Evolutionary conservation across 2,329 filamentous ascomycete species (phyloP).

Genomic region (Juglanconis sp.): DNA sequence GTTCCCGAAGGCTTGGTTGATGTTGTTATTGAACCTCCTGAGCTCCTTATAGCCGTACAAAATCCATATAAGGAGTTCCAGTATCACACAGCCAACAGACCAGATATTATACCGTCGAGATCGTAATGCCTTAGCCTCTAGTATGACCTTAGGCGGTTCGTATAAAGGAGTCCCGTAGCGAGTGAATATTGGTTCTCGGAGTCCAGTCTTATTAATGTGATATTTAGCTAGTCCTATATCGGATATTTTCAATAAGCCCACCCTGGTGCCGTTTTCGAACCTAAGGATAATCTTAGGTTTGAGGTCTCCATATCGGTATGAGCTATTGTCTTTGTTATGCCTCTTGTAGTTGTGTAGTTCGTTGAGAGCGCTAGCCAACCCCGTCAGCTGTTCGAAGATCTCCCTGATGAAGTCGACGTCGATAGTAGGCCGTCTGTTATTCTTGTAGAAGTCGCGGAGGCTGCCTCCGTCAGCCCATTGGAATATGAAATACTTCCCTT

Average conservation of each 20-base stretch:
- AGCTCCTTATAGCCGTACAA: conserved; percentile 2
- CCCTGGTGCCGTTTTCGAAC: not conserved
- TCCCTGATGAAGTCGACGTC: not conserved
- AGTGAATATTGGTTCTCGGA: not conserved
- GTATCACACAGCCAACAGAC: conserved; percentile 2
- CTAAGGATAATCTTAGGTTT: not conserved
- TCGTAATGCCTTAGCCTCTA: not conserved
- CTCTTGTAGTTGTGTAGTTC: not conserved
- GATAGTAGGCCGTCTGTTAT: not conserved
- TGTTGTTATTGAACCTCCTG: not conserved
- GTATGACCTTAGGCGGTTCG: not conserved
- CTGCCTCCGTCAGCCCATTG: conserved; percentile 5
- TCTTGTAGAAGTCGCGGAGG: not conserved
- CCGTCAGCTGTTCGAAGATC: not conserved
- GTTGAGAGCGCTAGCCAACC: not conserved
- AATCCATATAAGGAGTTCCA: conserved; percentile 9
- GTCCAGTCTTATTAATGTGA: not conserved
- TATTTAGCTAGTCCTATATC: not conserved
- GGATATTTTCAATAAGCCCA: not conserved
- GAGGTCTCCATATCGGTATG: conserved; percentile 1
- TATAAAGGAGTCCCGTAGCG: not conserved
- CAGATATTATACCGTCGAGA: conserved; percentile 2
- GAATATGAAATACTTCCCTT: not conserved
- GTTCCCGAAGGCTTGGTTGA: no score
- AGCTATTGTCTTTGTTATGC: not conserved